Evolutionary conservation across 2,329 filamentous ascomycete species (phyloP).

Genomic region (Epichloe sibirici): DNA sequence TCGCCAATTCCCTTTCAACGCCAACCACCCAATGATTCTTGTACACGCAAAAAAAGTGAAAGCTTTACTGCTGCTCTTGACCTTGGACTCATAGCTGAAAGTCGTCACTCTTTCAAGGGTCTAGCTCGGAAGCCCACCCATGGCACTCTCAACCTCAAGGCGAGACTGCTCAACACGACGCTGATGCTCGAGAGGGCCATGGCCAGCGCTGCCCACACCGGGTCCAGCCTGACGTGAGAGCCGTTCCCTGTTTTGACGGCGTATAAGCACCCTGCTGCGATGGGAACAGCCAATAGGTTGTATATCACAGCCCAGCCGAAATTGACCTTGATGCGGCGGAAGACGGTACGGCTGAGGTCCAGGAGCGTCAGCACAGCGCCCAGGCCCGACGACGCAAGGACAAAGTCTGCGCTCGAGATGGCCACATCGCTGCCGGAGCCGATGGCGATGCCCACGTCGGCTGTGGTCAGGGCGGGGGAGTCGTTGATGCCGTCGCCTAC

Average conservation of each 20-base stretch:
- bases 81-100: too few species aligned
- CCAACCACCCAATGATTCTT: too few species aligned
- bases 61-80: too few species aligned
- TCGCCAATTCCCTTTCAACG: too few species aligned
- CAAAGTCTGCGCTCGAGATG: conserved; percentile 69
- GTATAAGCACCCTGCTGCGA: conserved; percentile 72
- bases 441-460: conserved; percentile 76
- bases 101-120: neutral
- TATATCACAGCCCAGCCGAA: conserved; percentile 80
- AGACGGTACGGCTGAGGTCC: conserved; percentile 57
- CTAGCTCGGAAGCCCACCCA: conserved; percentile 29
- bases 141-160: conserved; percentile 43
- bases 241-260: conserved; percentile 33
- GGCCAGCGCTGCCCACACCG: conserved; percentile 78
- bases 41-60: too few species aligned
- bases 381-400: conserved; percentile 63
- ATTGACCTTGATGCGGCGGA: conserved; percentile 70
- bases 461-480: conserved; percentile 65
- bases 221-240: conserved; percentile 53
- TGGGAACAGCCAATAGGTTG: conserved; percentile 64
- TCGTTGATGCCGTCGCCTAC: conserved; percentile 87
- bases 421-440: conserved; percentile 76
- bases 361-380: conserved; percentile 60
- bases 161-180: conserved; percentile 71
- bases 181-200: conserved; percentile 91